Evolutionary conservation across 306 rosid species (phyloP).

Genomic region (Begonia masoniana): DNA sequence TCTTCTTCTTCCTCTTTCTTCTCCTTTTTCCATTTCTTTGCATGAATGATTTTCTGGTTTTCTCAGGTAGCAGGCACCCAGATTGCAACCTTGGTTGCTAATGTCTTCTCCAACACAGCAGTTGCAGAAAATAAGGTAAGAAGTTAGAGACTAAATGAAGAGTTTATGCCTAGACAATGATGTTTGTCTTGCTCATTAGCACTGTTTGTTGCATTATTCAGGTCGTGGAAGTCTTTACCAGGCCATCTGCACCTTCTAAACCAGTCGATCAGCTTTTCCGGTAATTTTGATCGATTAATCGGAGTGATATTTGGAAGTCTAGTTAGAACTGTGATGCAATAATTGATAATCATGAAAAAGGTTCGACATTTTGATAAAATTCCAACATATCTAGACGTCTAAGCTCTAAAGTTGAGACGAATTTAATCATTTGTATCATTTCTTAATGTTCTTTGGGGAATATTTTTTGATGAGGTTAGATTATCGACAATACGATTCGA

Average conservation of each 20-base stretch:
- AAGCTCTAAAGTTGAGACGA: no score
- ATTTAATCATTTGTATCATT: no score
- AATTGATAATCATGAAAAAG: no score
- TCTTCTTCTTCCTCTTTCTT: slow-evolving; percentile 9
- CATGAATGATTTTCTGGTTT: background rate
- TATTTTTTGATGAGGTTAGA: no score
- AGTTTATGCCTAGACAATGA: background rate
- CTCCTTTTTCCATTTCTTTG: background rate
- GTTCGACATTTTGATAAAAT: no score
- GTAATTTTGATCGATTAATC: slow-evolving; percentile 12
- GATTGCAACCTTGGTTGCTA: slow-evolving; percentile 77
- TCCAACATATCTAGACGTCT: no score
- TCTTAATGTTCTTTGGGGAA: no score
- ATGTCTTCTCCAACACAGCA: slow-evolving; percentile 78
- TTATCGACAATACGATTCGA: no score
- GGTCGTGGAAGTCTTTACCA: slow-evolving; percentile 70
- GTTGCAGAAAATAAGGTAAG: slow-evolving; percentile 90
- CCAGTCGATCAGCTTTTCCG: slow-evolving; percentile 67
- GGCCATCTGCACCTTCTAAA: slow-evolving; percentile 63
- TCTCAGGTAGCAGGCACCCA: slow-evolving; percentile 61
- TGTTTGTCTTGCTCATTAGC: background rate
- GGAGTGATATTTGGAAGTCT: no score
- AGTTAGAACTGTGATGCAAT: no score
- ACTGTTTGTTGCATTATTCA: slow-evolving; percentile 4
- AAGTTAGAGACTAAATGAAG: background rate